Percentiles rank a stretch among this genome's conserved stretches.
These are phyloP conservation scores for Phytophthora kernoviae DNA, from an alignment of 352 stramenopile species.

Conservation along the genomic window DNA sequence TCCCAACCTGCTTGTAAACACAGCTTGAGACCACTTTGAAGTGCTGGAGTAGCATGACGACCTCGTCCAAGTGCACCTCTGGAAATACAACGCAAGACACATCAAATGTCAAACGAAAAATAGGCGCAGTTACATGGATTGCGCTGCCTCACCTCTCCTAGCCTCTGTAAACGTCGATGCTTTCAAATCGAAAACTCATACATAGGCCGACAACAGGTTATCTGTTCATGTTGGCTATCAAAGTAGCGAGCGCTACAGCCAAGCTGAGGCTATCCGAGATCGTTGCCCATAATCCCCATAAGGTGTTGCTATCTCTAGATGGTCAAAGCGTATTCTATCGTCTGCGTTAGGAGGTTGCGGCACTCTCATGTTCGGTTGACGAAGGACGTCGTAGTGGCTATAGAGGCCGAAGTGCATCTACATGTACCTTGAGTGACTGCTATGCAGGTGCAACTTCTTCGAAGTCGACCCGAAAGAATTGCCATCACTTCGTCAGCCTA, in stretches of 20 bases:
- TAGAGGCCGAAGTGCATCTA: not conserved
- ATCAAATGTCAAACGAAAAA: conserved; percentile 4
- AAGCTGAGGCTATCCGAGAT: too few species aligned
- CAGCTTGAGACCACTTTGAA: conserved; percentile 1
- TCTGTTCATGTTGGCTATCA: too few species aligned
- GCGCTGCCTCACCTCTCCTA: too few species aligned
- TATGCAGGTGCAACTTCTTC: not conserved
- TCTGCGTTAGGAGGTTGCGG: too few species aligned
- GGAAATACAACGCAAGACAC: conserved; percentile 7
- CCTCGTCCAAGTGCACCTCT: not conserved
- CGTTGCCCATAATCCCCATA: too few species aligned
- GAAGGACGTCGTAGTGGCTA: not conserved
- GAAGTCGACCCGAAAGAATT: conserved; percentile 5
- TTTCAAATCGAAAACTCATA: too few species aligned
- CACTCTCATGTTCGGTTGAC: too few species aligned
- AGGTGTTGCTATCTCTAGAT: too few species aligned
- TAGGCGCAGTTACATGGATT: not conserved
- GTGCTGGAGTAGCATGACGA: conserved; percentile 1
- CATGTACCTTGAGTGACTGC: not conserved
- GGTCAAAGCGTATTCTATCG: too few species aligned
- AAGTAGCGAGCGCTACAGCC: too few species aligned
- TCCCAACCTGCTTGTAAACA: not conserved
- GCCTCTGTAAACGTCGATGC: too few species aligned
- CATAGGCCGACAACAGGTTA: too few species aligned
- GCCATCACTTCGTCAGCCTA: not conserved